Evolutionary conservation across 768 basidiomycete genomes (phyloP), one percentile per base, ranked within the genome.

Genomic region (Panaeolus cyanescens): DNA sequence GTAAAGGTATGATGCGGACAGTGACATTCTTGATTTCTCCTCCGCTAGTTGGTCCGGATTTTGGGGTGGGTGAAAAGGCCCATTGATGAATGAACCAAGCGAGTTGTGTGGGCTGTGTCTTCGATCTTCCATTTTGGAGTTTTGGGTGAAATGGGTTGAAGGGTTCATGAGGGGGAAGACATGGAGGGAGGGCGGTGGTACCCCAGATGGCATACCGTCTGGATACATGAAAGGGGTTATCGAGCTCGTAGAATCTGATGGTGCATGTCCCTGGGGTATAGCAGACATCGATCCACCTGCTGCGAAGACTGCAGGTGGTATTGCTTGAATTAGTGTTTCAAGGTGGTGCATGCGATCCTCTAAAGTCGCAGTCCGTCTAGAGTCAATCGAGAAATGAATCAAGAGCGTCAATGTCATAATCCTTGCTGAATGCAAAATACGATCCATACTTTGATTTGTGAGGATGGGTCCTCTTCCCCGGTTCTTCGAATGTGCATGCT

Each of bases 311-410:
- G 89, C 87, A 12, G 91, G 85, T 1, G 92, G 92, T 53, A 94
- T 93, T 8, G 92, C 90, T 64, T 92, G 89, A 50, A 94, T 92
- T 53, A 93, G 81, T 9, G 88, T 88, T 72, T 94, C 92, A 12
- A 94, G 82, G 64, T 93, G 92, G 66, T 92, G 90, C 92, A 94
- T 93, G 31, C 92, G 82, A 69, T 93, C 92, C 72, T 94, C 92
- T 62, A 94, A 82, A 33, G 92, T 93, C 56, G 91, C 85, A 10
- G 92, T 90, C 37, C 90, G 85, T 73, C 91, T 92, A 50, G 4
- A 22, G 39, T 15, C 25, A 50, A 37, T 37, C 36, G 57, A 37
- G 56, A 59, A 63, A 53, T n/a, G n/a, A n/a, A n/a, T n/a, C n/a
- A n/a, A n/a, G 12, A 57, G 55, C 42, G 62, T 39, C 25, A 37